phyloP scores from a whole-genome alignment of 192 early-diverging fungal species.

The Spizellomyces sp. region DNA sequence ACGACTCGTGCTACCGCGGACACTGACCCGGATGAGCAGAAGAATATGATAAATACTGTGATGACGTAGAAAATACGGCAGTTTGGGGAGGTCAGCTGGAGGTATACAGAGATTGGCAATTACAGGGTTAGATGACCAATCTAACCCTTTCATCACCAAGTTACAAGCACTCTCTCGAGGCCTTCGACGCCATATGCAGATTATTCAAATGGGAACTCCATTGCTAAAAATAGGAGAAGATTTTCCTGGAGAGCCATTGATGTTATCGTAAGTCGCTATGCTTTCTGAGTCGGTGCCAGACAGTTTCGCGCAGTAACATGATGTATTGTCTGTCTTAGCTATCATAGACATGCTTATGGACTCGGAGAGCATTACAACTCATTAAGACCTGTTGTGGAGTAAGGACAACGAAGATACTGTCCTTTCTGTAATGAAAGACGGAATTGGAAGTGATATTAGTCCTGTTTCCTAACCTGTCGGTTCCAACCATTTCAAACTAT shows the following conservation, averaged over 20 bases:
- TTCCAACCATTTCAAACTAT: too few relatives aligned
- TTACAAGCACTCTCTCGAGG: conserved; percentile 78
- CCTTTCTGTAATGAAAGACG: too few relatives aligned
- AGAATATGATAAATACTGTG: conserved; percentile 77
- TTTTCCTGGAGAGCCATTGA: conserved; percentile 57
- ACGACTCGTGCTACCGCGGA: too few relatives aligned
- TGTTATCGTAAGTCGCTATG: conserved; percentile 68
- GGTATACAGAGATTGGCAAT: conserved; percentile 38
- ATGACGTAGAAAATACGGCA: conserved; percentile 76
- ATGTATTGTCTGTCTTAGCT: conserved; percentile 43
- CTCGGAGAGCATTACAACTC: conserved; percentile 98
- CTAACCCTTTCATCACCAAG: conserved; percentile 33
- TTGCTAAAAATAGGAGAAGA: conserved; percentile 83
- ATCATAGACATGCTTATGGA: conserved; percentile 88
- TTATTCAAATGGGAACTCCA: conserved; percentile 83
- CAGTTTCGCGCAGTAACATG: too few relatives aligned
- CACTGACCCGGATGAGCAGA: conserved; percentile 27
- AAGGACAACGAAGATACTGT: too few relatives aligned
- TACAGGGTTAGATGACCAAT: too few relatives aligned
- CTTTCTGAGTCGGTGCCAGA: not conserved
- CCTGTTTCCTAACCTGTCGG: too few relatives aligned
- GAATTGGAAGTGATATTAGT: too few relatives aligned
- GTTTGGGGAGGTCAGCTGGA: conserved; percentile 95
- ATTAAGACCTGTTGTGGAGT: conserved; percentile 33
- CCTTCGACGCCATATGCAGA: conserved; percentile 74